phyloP scores from a whole-genome alignment of 1,139 yeast species.

The Scheffersomyces illinoinensis region DNA sequence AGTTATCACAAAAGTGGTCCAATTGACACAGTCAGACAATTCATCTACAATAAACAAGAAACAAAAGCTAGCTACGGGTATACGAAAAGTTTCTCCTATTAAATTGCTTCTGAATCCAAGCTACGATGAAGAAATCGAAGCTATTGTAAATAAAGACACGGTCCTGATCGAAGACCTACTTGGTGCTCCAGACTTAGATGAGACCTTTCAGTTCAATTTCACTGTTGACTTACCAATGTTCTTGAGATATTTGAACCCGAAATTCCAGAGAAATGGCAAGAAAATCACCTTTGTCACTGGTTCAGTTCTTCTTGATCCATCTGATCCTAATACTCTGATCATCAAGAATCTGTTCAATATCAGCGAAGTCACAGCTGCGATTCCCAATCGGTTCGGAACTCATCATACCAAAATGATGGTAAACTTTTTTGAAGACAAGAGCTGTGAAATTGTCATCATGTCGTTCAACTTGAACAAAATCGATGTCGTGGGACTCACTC shows the following conservation, averaged over 20 bases:
- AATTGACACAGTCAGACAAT: neutral
- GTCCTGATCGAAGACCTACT: slow-evolving; percentile 18
- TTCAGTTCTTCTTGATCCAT: slow-evolving; percentile 16
- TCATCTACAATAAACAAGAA: neutral
- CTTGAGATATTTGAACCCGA: slow-evolving; percentile 31
- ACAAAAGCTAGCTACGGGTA: neutral
- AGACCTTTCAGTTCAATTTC: slow-evolving; percentile 54
- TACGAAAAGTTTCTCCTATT: slow-evolving; percentile 19
- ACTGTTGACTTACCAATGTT: slow-evolving; percentile 44
- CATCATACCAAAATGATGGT: slow-evolving; percentile 73
- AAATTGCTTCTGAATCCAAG: slow-evolving; percentile 29
- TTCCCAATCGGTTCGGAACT: slow-evolving; percentile 43
- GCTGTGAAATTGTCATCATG: slow-evolving; percentile 51
- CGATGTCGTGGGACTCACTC: slow-evolving; percentile 60
- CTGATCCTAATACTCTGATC: slow-evolving; percentile 10
- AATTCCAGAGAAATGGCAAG: slow-evolving; percentile 17
- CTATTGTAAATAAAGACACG: slow-evolving; percentile 24
- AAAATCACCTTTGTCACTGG: slow-evolving; percentile 38
- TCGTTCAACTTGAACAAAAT: slow-evolving; percentile 57
- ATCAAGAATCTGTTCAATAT: slow-evolving; percentile 24
- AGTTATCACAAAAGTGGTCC: neutral
- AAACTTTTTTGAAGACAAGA: slow-evolving; percentile 46
- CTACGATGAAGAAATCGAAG: slow-evolving; percentile 9
- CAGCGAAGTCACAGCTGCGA: slow-evolving; percentile 29
- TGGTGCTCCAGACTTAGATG: slow-evolving; percentile 19